Evolutionary conservation across 805 yeast species (phyloP).

Genomic region (Zygoascus biomembranicola): DNA sequence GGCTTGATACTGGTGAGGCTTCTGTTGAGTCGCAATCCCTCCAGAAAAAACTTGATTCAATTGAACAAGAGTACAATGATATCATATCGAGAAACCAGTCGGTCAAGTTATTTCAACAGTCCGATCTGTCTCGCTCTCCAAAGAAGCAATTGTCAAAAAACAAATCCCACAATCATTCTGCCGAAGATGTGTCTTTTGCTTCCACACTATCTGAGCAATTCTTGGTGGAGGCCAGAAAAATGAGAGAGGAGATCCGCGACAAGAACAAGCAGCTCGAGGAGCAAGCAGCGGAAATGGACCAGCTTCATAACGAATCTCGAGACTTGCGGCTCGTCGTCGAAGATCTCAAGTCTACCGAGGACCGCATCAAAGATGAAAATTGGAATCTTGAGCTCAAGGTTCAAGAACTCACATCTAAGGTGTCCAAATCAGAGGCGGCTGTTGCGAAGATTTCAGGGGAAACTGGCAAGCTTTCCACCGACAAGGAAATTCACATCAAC

Average conservation of each 20-base stretch:
- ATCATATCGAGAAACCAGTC: background rate
- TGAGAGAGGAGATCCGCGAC: conserved; percentile 18
- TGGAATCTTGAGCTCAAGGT: conserved; percentile 31
- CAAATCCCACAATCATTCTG: background rate
- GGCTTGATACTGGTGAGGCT: background rate
- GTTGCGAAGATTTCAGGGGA: conserved; percentile 20
- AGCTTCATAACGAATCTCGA: conserved; percentile 14
- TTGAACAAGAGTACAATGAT: conserved; percentile 1
- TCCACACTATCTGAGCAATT: conserved; percentile 27
- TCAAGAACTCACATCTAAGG: conserved; percentile 22
- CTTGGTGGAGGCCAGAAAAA: conserved; percentile 27
- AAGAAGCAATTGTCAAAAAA: background rate
- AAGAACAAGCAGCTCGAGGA: conserved; percentile 15
- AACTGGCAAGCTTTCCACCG: conserved; percentile 16
- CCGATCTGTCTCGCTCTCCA: background rate
- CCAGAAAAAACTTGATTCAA: background rate
- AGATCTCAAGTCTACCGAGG: conserved; percentile 18
- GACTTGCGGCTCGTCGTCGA: conserved; percentile 17
- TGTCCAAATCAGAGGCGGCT: conserved; percentile 18
- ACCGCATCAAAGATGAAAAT: conserved; percentile 27
- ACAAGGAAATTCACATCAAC: conserved; percentile 20
- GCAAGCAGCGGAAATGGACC: conserved; percentile 12
- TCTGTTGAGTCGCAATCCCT: background rate
- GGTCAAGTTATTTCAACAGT: background rate
- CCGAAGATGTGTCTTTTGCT: conserved; percentile 24